Evolutionary conservation across 2,329 filamentous ascomycete species (phyloP).

Genomic region (Dactylellina parvicollis): DNA sequence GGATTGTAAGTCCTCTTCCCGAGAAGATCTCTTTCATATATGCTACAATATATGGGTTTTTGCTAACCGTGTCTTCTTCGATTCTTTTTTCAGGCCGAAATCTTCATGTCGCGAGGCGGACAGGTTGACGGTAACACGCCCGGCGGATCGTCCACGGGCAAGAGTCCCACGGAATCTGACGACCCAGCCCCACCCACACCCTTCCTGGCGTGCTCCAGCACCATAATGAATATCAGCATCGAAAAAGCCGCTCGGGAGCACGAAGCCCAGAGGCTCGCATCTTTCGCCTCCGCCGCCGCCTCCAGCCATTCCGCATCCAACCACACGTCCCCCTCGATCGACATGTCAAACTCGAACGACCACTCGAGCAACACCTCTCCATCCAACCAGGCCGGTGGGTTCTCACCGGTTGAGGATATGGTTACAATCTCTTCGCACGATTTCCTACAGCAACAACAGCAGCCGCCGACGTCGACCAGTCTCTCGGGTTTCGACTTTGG

Average conservation of each 20-base stretch:
- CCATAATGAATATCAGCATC: constrained; percentile 47
- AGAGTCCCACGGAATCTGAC: constrained; percentile 8
- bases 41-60: neutral
- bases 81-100: constrained; percentile 30
- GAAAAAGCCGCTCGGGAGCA: constrained; percentile 34
- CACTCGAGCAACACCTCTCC: constrained; percentile 41
- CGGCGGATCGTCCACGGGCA: constrained; percentile 19
- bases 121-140: constrained; percentile 4
- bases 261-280: constrained; percentile 32
- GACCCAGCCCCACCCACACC: constrained; percentile 16
- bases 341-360: constrained; percentile 34
- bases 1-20: constrained; percentile 7
- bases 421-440: constrained; percentile 38
- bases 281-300: constrained; percentile 7
- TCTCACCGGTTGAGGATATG: constrained; percentile 46
- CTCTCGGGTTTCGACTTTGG: constrained; percentile 39
- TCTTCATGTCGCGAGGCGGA: constrained; percentile 3
- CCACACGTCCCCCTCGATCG: constrained; percentile 49
- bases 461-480: constrained; percentile 1
- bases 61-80: neutral
- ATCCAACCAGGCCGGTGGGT: constrained; percentile 38
- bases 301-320: constrained; percentile 31
- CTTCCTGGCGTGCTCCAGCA: constrained; percentile 30
- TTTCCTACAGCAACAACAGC: constrained; percentile 29
- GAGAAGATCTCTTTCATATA: neutral